A percentile compares a stretch with the other conserved stretches of the same genome.
Evolutionary conservation across 1,284 basidiomycete species (phyloP).

Genomic region (Trichosporon sp.): DNA sequence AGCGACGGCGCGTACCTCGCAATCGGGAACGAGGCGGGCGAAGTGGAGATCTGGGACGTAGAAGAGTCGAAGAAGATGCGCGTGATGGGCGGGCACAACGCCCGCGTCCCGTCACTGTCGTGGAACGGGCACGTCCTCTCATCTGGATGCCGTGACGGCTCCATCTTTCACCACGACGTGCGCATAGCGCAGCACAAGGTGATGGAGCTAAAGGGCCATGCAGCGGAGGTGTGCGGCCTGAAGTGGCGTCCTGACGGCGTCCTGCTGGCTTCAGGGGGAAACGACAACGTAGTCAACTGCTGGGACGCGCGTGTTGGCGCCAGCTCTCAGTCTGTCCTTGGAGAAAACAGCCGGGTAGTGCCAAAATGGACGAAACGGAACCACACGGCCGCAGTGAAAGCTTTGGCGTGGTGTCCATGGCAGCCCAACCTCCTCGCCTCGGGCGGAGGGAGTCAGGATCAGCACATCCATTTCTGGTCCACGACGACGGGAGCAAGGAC

Average conservation of each 20-base stretch:
- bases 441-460: slow-evolving; percentile 91
- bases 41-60: slow-evolving; percentile 94
- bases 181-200: slow-evolving; percentile 80
- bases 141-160: slow-evolving; percentile 85
- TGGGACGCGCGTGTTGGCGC: slow-evolving; percentile 77
- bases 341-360: slow-evolving; percentile 55
- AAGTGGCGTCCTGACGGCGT: slow-evolving; percentile 75
- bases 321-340: slow-evolving; percentile 35
- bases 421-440: slow-evolving; percentile 84
- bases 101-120: slow-evolving; percentile 70
- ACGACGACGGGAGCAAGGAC: slow-evolving; percentile 81
- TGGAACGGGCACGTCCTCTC: slow-evolving; percentile 82
- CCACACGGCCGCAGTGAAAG: slow-evolving; percentile 94
- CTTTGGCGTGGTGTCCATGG: slow-evolving; percentile 97
- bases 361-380: slow-evolving; percentile 89
- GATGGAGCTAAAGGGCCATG: slow-evolving; percentile 79
- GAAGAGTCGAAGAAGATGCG: slow-evolving; percentile 73
- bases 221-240: slow-evolving; percentile 65
- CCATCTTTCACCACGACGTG: slow-evolving; percentile 92
- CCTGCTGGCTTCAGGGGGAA: slow-evolving; percentile 86
- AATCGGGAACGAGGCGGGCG: slow-evolving; percentile 71
- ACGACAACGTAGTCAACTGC: slow-evolving; percentile 94
- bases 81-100: slow-evolving; percentile 74
- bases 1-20: slow-evolving; percentile 82
- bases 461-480: slow-evolving; percentile 90